Base-by-base conservation (phyloP, 108 stramenopile species). In the Bacterosira constricta region DNA sequence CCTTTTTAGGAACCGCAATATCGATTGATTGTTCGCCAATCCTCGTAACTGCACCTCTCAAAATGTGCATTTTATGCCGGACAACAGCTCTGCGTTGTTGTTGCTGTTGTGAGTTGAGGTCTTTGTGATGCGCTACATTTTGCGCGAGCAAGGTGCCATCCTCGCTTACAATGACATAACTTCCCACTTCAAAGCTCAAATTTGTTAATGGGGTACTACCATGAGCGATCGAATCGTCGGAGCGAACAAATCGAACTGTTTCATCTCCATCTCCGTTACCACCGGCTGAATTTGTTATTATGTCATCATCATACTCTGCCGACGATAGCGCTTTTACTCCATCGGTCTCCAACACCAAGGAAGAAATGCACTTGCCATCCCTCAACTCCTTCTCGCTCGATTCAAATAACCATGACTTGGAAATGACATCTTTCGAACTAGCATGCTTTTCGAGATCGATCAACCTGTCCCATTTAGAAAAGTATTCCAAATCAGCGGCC, bases 401-500 rank as follows among this genome's bases (percentile, higher is more conserved):
- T 9, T 74, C 50, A 7, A 54, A 45, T 21, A 95, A 69, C 94
- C 94, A 95, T 26, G 91, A 62, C 31, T 86, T 73, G 10, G 66
- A 56, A 8, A 80, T 35, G 20, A 77, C 65, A 49, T 63, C 63
- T 9, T 49, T 36, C 10, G 45, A 45, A 7, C 63, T 58, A 36
- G 87, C 84, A 35, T 90, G 80, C 11, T 82, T 79, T 73, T 95
- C 94, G 25, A 95, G 53, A 66, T 95, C 94, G 44, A 95, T 92
- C 44, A 95, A 49, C n/a, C 90, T 83, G 47, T 95, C 90, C 91
- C 91, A 95, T 69, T 87, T 85, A 2, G 68, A 80, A 70, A 95
- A 95, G 60, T 95, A 95, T 15, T 78, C 71, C 12, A 95, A 29
- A 56, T 95, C 94, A 11, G 69, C 66, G 8, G 50, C 63, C 10